phyloP scores from a whole-genome alignment of 371 early-diverging fungal species.

The Smittium mucronatum region DNA sequence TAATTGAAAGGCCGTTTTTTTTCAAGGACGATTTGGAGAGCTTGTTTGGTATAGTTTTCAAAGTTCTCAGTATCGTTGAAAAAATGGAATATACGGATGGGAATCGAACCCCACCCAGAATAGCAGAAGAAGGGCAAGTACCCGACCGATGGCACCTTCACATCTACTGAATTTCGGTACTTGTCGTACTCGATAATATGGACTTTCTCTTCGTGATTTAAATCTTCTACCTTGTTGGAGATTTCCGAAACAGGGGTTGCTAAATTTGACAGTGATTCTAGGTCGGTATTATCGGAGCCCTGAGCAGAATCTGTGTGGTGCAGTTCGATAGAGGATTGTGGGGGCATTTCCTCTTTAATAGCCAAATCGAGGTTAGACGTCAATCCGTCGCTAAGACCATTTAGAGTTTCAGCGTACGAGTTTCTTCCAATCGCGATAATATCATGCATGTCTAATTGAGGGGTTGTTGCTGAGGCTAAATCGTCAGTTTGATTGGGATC shows the following conservation, averaged over 20 bases:
- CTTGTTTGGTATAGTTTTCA: constrained; percentile 25
- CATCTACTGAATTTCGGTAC: constrained; percentile 1
- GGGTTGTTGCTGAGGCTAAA: background rate
- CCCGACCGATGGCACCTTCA: constrained; percentile 20
- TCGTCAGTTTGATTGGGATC: no score
- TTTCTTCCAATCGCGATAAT: constrained; percentile 30
- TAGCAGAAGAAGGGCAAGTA: constrained; percentile 26
- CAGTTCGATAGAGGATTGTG: background rate
- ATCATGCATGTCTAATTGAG: constrained; percentile 14
- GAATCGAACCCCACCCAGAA: constrained; percentile 28
- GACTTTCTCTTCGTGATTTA: background rate
- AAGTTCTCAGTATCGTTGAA: constrained; percentile 33
- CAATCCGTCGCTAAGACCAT: constrained; percentile 30
- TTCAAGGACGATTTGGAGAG: constrained; percentile 30
- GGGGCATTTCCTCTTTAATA: background rate
- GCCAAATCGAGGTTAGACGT: constrained; percentile 18
- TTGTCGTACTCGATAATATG: constrained; percentile 8
- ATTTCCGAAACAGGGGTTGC: background rate
- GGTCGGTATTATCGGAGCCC: background rate
- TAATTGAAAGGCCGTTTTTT: constrained; percentile 14
- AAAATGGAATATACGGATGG: constrained; percentile 26
- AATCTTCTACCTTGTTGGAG: background rate
- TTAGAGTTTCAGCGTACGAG: constrained; percentile 29
- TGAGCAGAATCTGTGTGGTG: background rate
- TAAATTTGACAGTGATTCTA: background rate